phyloP scores from a whole-genome alignment of 140 eudicot species.

The Stevia rebaudiana region DNA sequence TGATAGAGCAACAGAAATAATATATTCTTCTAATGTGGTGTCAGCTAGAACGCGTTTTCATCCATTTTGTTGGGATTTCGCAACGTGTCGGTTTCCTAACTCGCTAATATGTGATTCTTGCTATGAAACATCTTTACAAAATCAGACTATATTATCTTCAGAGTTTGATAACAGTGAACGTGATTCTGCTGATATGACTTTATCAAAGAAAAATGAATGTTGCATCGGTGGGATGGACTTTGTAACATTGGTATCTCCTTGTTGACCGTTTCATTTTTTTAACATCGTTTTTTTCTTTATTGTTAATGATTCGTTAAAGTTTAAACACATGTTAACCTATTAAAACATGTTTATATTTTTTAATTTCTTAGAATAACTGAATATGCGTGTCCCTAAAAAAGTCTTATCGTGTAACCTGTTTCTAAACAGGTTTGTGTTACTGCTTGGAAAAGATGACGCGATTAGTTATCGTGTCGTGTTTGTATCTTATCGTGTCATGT shows the following conservation, averaged over 20 bases:
- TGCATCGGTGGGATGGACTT: constrained; percentile 80
- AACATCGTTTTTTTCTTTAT: too few species aligned
- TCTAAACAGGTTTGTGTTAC: too few species aligned
- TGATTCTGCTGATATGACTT: constrained; percentile 15
- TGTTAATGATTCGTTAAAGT: too few species aligned
- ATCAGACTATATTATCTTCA: constrained; percentile 14
- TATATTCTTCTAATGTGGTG: constrained; percentile 32
- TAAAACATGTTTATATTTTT: not conserved
- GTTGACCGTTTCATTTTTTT: too few species aligned
- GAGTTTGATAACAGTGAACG: constrained; percentile 20
- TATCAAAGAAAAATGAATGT: constrained; percentile 38
- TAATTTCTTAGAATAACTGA: too few species aligned
- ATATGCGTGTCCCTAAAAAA: too few species aligned
- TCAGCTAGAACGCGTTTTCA: constrained; percentile 44
- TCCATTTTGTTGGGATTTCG: constrained; percentile 68
- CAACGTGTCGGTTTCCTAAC: constrained; percentile 43
- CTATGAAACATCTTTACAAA: constrained; percentile 17
- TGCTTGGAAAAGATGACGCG: too few species aligned
- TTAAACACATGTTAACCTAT: too few species aligned
- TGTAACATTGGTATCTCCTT: constrained; percentile 62
- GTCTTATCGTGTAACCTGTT: too few species aligned
- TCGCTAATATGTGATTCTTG: constrained; percentile 80
- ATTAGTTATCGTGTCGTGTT: too few species aligned
- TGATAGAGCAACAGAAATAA: constrained; percentile 54
- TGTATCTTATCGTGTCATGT: too few species aligned